These are phyloP conservation scores for Backusella liffmaniae DNA, from an alignment of 192 early-diverging fungal genomes.

Conservation along the genomic window DNA sequence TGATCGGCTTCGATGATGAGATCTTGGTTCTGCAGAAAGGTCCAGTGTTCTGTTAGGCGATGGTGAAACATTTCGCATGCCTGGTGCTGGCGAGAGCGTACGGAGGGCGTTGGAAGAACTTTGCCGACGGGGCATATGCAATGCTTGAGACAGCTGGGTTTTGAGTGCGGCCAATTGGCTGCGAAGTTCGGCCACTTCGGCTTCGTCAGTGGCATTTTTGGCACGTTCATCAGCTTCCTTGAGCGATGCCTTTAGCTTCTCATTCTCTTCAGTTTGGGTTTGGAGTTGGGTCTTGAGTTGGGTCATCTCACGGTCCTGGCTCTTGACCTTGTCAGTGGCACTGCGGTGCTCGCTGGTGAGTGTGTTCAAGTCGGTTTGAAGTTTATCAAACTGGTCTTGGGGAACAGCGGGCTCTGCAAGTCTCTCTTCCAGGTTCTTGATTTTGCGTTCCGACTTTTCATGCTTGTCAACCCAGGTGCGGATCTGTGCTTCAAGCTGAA, in stretches of 20 bases:
- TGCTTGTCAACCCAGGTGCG: conserved; percentile 70
- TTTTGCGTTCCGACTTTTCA: conserved; percentile 57
- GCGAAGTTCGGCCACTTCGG: conserved; percentile 59
- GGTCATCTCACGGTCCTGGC: conserved; percentile 63
- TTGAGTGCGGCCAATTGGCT: conserved; percentile 70
- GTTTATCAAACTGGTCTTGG: conserved; percentile 52
- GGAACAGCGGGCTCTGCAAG: conserved; percentile 57
- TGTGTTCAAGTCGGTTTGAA: conserved; percentile 49
- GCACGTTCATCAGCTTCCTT: conserved; percentile 34
- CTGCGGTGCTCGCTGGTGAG: conserved; percentile 61
- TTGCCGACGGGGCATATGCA: conserved; percentile 46
- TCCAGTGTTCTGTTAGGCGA: conserved; percentile 12
- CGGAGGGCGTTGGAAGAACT: conserved; percentile 13
- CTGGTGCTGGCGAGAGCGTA: conserved; percentile 15
- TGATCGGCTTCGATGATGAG: conserved; percentile 8
- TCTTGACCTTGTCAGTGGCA: conserved; percentile 52
- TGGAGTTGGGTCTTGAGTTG: conserved; percentile 51
- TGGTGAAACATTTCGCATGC: conserved; percentile 17
- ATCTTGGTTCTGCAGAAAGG: neutral
- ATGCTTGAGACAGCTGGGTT: conserved; percentile 69
- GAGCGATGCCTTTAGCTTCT: conserved; percentile 52
- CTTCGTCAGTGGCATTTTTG: conserved; percentile 58
- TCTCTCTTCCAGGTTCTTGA: conserved; percentile 49
- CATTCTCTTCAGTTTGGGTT: conserved; percentile 61
- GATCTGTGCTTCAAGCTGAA: conserved; percentile 63